A percentile compares a stretch with the other conserved stretches of the same genome.
These are phyloP conservation scores for Zychaea mexicana DNA, from an alignment of 371 early-diverging fungal genomes.

Conservation along the genomic window DNA sequence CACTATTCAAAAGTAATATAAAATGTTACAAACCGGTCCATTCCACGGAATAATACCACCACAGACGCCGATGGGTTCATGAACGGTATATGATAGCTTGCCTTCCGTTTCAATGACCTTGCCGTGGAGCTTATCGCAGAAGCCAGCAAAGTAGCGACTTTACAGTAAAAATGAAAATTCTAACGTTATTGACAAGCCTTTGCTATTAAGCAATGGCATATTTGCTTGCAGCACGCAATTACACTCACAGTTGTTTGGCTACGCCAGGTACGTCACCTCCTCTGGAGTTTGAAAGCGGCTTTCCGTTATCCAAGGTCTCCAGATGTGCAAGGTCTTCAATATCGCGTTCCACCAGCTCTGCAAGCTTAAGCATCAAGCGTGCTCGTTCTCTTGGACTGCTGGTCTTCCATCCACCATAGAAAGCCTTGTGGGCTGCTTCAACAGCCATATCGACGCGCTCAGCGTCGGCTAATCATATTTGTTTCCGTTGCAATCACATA, in stretches of 20 bases:
- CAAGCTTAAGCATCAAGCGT: slow-evolving; percentile 47
- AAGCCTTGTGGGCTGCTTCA: slow-evolving; percentile 48
- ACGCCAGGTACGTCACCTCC: slow-evolving; percentile 55
- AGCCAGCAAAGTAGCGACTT: slow-evolving; percentile 82
- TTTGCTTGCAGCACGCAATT: too few relatives aligned
- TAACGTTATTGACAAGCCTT: too few relatives aligned
- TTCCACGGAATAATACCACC: slow-evolving; percentile 85
- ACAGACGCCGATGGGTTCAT: slow-evolving; percentile 82
- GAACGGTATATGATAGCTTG: slow-evolving; percentile 63
- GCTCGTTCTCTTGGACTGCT: slow-evolving; percentile 32
- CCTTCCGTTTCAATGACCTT: slow-evolving; percentile 51
- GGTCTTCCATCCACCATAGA: slow-evolving; percentile 41
- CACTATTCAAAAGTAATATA: slow-evolving; percentile 38
- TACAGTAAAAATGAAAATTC: background rate
- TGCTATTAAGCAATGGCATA: too few relatives aligned
- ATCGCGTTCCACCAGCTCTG: slow-evolving; percentile 44
- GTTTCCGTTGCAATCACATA: background rate
- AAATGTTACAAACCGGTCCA: slow-evolving; percentile 44
- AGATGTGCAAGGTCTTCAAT: slow-evolving; percentile 44
- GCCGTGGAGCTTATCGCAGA: slow-evolving; percentile 75
- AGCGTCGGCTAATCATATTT: slow-evolving; percentile 29
- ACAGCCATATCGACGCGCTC: slow-evolving; percentile 52
- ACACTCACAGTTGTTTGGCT: slow-evolving; percentile 21
- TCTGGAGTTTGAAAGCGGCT: slow-evolving; percentile 39
- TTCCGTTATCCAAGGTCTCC: slow-evolving; percentile 49